Evolutionary conservation across 176 grass and related monocot genomes (phyloP), one percentile per base, ranked within the genome.

Genomic region (Aechmea fasciata): DNA sequence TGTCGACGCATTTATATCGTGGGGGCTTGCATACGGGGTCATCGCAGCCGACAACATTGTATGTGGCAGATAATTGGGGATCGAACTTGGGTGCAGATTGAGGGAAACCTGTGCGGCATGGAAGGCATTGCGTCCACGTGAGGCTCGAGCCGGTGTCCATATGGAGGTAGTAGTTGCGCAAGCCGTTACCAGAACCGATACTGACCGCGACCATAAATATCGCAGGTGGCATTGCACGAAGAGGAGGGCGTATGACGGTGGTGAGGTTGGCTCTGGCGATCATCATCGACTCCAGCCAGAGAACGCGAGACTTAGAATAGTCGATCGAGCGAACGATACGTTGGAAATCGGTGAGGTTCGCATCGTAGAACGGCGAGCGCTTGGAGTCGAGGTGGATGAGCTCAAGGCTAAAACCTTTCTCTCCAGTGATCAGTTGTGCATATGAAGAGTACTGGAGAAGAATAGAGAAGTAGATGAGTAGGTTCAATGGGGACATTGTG

Each of bases 51-150:
- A 73, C n/a, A 0, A 22, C 22, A 23, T 23, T 0, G 22, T 73
- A 80, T 0, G 69, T 72, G 9, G 69, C 65, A 13, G 77, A 80
- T 29, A 52, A 51, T 9, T 29, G 48, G 11, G 77, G 57, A 52
- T 80, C 68, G 24, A 80, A 80, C 48, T 73, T 68, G 23, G 69
- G 69, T n/a, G 51, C 14, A 3, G 41, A 49, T 54, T 80, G 77
- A 11, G 54, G 69, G 13, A 72, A 80, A 20, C 59, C 23, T 6
- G n/a, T 54, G 54, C 11, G 18, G 9, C 77, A 80, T 11, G 77
- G 77, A 10, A 80, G 59, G 25, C 77, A 80, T 51, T 80, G 77
- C 2, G 69, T 80, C 69, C 69, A 80, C 3, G 71, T 80, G 20
- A 80, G 69, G 71, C 68, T 80, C 18, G 69, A 72, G 23, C 57